Percentiles rank a stretch among this genome's conserved stretches.
These are phyloP conservation scores for Balamuthia mandrillaris DNA, from an alignment of 208 protist genomes.

Conservation along the genomic window DNA sequence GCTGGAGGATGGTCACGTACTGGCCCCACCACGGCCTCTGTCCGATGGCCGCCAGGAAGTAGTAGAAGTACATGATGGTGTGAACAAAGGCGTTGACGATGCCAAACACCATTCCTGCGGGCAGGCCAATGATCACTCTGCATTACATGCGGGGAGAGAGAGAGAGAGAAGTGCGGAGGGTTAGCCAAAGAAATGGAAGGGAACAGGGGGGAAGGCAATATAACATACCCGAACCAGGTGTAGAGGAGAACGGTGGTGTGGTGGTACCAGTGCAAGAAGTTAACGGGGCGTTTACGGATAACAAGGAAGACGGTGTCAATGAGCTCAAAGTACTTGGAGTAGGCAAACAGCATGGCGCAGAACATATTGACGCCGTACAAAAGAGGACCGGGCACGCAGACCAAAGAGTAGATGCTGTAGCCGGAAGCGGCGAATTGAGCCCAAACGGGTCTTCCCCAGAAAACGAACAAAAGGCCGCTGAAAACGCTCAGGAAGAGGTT, in stretches of 20 bases:
- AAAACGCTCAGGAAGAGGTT: conserved; percentile 79
- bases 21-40: neutral
- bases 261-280: conserved; percentile 81
- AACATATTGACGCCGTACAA: conserved; percentile 62
- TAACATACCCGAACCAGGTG: neutral
- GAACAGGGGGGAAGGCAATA: too few relatives aligned
- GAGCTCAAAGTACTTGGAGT: conserved; percentile 43
- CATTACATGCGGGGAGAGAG: too few relatives aligned
- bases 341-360: conserved; percentile 19
- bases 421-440: conserved; percentile 19
- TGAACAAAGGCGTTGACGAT: conserved; percentile 89
- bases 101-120: conserved; percentile 70
- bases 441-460: too few relatives aligned
- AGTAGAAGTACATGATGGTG: conserved; percentile 91
- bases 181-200: too few relatives aligned
- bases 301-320: conserved; percentile 33
- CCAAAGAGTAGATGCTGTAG: neutral
- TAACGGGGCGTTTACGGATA: conserved; percentile 37
- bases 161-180: too few relatives aligned
- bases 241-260: conserved; percentile 64
- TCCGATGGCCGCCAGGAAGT: conserved; percentile 75
- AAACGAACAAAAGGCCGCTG: conserved; percentile 68
- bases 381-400: neutral
- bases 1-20: conserved; percentile 40
- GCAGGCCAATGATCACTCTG: too few relatives aligned